Conservation (phyloP, 148 eudicot species). For the Talinum fruticosum region DNA sequence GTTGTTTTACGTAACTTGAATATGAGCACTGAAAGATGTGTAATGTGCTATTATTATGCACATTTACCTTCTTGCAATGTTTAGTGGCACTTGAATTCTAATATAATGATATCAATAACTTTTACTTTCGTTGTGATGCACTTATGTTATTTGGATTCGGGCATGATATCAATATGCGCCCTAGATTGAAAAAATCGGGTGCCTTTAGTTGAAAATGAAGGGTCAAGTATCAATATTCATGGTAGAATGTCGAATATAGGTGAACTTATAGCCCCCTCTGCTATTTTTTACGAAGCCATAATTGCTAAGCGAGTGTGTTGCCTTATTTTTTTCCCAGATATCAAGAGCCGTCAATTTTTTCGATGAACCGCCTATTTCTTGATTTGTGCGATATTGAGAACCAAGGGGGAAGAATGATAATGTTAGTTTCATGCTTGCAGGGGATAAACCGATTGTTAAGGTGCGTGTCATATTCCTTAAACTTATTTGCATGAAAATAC, state of each 20-base stretch:
- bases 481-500: too few relatives aligned
- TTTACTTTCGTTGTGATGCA: too few relatives aligned
- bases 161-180: background rate
- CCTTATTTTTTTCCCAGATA: too few relatives aligned
- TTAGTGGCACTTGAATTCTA: background rate
- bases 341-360: too few relatives aligned
- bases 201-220: background rate
- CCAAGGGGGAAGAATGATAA: background rate
- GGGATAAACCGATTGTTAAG: background rate
- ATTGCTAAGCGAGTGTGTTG: too few relatives aligned
- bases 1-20: background rate
- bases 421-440: background rate
- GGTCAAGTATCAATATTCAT: too few relatives aligned
- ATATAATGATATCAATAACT: background rate
- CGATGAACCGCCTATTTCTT: background rate
- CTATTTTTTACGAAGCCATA: too few relatives aligned
- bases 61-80: background rate
- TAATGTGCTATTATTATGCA: background rate
- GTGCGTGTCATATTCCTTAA: background rate
- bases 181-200: too few relatives aligned
- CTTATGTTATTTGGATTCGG: too few relatives aligned
- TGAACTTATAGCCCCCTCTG: too few relatives aligned
- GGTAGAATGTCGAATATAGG: too few relatives aligned
- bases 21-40: background rate
- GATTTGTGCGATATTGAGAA: background rate